Percentiles rank a stretch among this genome's conserved stretches.
These are phyloP conservation scores for Verticillium nonalfalfae DNA, from an alignment of 2,329 filamentous ascomycete species.

Conservation along the genomic window DNA sequence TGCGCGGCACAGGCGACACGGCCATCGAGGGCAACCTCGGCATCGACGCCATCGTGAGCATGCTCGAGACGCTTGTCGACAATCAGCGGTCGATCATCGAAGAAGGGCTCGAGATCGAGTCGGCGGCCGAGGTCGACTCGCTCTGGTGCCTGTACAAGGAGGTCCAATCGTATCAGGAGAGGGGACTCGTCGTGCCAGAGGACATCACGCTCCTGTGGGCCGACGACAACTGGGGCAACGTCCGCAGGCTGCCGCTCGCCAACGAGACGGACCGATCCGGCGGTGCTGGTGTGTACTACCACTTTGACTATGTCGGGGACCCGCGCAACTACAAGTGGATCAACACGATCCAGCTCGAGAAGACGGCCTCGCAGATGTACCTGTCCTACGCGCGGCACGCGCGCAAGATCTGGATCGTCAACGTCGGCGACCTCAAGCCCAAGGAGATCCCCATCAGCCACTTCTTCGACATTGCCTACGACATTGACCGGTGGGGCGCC, in stretches of 20 bases:
- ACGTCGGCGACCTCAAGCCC: constrained; percentile 61
- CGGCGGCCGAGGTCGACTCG: constrained; percentile 52
- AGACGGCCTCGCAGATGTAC: constrained; percentile 53
- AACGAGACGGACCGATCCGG: constrained; percentile 54
- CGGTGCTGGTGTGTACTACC: constrained; percentile 62
- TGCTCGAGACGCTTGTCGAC: constrained; percentile 54
- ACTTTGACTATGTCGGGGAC: constrained; percentile 46
- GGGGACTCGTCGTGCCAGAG: constrained; percentile 53
- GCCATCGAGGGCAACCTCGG: constrained; percentile 45
- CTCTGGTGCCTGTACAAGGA: constrained; percentile 73
- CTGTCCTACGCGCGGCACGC: constrained; percentile 53
- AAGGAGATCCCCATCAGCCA: constrained; percentile 60
- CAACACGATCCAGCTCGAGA: constrained; percentile 57
- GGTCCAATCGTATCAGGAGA: constrained; percentile 62
- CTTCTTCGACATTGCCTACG: constrained; percentile 63
- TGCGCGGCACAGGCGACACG: constrained; percentile 65
- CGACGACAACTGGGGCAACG: constrained; percentile 65
- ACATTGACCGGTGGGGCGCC: constrained; percentile 49
- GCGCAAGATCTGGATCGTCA: constrained; percentile 59
- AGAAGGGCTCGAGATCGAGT: constrained; percentile 43
- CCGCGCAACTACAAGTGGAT: constrained; percentile 51
- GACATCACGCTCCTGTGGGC: constrained; percentile 63
- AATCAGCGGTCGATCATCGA: constrained; percentile 54
- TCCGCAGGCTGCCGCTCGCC: constrained; percentile 52
- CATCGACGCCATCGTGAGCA: constrained; percentile 47